A percentile compares a stretch with the other conserved stretches of the same genome.
Evolutionary conservation across 176 grass and related monocot genomes (phyloP).

Genomic region (Pontederia paniculata): DNA sequence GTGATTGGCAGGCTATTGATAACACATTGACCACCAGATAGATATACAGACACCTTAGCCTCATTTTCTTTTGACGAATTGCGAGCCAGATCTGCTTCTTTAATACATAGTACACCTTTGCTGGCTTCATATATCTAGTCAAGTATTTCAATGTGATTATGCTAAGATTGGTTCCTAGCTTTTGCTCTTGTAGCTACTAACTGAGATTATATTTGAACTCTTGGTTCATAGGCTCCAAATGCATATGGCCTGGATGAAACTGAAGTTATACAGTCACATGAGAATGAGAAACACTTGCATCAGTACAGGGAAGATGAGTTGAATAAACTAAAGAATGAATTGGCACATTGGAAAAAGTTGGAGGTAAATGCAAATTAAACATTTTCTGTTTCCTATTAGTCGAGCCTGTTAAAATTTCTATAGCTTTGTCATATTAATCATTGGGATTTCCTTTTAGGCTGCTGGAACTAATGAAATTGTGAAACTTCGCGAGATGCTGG

Average conservation of each 20-base stretch:
- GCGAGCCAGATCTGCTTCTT: no score
- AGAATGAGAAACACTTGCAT: constrained; percentile 73
- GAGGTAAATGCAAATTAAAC: constrained; percentile 43
- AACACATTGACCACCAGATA: no score
- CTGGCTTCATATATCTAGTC: no score
- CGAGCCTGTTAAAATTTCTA: no score
- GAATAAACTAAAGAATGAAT: constrained; percentile 70
- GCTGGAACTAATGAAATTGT: constrained; percentile 64
- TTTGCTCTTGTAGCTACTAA: neutral
- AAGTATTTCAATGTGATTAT: no score
- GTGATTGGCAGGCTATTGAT: no score
- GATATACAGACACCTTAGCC: no score
- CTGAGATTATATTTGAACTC: neutral
- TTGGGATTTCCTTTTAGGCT: constrained; percentile 24
- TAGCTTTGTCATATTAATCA: no score
- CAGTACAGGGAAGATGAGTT: constrained; percentile 65
- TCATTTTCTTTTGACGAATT: no score
- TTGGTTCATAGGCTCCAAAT: constrained; percentile 34
- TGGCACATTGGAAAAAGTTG: constrained; percentile 90
- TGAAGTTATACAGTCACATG: constrained; percentile 47
- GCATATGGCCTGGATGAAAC: constrained; percentile 40
- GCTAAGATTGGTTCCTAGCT: neutral
- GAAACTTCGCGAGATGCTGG: constrained; percentile 65
- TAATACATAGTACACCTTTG: no score
- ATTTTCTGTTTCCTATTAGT: constrained; percentile 15